Evolutionary conservation across 176 grass and related monocot species (phyloP), one percentile per base, ranked within the genome.

Genomic region (Saccharum officinarum): DNA sequence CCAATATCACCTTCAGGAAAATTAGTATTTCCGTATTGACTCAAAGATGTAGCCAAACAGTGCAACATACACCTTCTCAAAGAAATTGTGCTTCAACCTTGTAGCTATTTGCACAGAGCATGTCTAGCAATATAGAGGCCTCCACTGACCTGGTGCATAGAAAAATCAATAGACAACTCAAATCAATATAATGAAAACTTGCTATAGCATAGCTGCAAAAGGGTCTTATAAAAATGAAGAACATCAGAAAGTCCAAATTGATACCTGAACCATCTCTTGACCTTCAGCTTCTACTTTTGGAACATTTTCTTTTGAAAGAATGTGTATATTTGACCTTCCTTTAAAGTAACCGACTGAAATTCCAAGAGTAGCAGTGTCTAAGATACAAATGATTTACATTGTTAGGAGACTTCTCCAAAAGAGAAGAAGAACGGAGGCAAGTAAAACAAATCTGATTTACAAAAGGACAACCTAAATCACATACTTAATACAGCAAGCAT

Each of bases 231-330:
- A 34, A 34, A 34, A 34, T 3, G 33, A 34, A 34, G 33, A 34
- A 34, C 3, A 61, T 62, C 40, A 81, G 49, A 82, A 84, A 87
- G 28, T 79, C 11, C 22, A 80, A 75, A 52, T 47, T 71, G 69
- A 47, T 86, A 95, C 97, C 91, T 97, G 97, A 87, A 99, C 94
- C 97, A 99, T 99, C 84, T 99, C 97, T 79, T 99, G 94, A 28
- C 94, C 97, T 72, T 91, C 91, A 73, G 92, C 85, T 65, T 94
- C 97, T 73, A 99, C 91, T 72, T 99, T 99, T 45, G 97, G 97
- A 52, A 99, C 85, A 79, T 94, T 91, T 75, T 99, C 93, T 82
- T 99, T 99, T 22, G 97, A 99, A 86, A 99, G 88, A 63, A 99
- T 92, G 8, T 92, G 93, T 50, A 99, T 96, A 52, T 92, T 96